Conservation (phyloP, 192 early-diverging fungal species). For the Polychytrium aggregatum region DNA sequence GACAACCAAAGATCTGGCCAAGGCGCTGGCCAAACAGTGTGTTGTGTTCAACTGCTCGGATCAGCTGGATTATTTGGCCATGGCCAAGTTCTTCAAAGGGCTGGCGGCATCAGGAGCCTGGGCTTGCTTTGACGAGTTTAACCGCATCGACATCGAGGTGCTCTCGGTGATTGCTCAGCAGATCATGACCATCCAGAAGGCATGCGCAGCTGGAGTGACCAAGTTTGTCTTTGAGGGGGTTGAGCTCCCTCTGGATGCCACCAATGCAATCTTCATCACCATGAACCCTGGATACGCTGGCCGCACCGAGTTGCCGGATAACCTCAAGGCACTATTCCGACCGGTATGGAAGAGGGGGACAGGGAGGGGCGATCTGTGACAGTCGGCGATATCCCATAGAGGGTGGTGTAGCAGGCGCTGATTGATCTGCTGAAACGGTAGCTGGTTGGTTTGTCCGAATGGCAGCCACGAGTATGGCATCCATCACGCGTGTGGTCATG, state of each 20-base stretch:
- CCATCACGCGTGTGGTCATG: background rate
- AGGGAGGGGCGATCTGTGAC: too few species aligned
- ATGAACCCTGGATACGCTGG: slow-evolving; percentile 59
- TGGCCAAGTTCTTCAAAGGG: slow-evolving; percentile 56
- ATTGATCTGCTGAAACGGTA: too few species aligned
- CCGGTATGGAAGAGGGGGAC: slow-evolving; percentile 31
- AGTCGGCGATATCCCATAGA: too few species aligned
- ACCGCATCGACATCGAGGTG: slow-evolving; percentile 54
- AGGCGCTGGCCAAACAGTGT: slow-evolving; percentile 50
- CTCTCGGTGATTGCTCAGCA: slow-evolving; percentile 51
- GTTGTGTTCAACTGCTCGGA: slow-evolving; percentile 56
- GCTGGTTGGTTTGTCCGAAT: too few species aligned
- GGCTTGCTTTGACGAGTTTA: slow-evolving; percentile 58
- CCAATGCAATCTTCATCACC: slow-evolving; percentile 53
- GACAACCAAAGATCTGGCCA: slow-evolving; percentile 49
- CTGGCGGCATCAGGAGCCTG: slow-evolving; percentile 46
- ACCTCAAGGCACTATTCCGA: slow-evolving; percentile 50
- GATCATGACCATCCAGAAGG: slow-evolving; percentile 52
- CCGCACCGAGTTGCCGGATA: slow-evolving; percentile 48
- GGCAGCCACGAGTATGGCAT: too few species aligned
- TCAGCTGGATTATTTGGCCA: slow-evolving; percentile 50
- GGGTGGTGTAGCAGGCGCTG: too few species aligned
- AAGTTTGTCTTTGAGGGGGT: slow-evolving; percentile 49
- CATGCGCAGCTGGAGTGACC: slow-evolving; percentile 30
- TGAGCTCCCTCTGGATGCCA: slow-evolving; percentile 41